A percentile compares a stretch with the other conserved stretches of the same genome.
Conservation (phyloP, 495 filamentous ascomycete genomes). For the Aspergillus diversus region DNA sequence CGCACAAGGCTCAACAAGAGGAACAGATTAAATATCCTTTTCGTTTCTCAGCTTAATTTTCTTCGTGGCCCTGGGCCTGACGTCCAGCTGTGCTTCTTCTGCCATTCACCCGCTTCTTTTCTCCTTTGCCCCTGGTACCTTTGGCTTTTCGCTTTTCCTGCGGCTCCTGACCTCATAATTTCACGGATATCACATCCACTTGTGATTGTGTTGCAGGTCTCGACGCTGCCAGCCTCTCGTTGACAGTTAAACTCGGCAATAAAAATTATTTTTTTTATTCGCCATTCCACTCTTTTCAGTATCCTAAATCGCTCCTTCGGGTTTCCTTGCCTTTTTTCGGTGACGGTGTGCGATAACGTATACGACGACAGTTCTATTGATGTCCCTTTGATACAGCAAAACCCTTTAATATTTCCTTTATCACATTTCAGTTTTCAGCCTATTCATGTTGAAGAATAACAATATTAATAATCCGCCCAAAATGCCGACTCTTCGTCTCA, state of each 20-base stretch:
- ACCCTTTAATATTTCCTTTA: slow-evolving; percentile 13
- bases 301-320: slow-evolving; percentile 12
- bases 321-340: slow-evolving; percentile 3
- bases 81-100: slow-evolving; percentile 22
- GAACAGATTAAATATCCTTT: slow-evolving; percentile 10
- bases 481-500: slow-evolving; percentile 51
- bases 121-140: slow-evolving; percentile 12
- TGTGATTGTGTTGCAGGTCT: slow-evolving; percentile 30
- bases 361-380: slow-evolving; percentile 19
- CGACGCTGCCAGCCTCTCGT: slow-evolving; percentile 41
- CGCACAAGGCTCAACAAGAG: slow-evolving; percentile 10
- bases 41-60: slow-evolving; percentile 7
- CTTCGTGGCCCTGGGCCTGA: slow-evolving; percentile 22
- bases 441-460: slow-evolving; percentile 47
- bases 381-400: slow-evolving; percentile 20
- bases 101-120: slow-evolving; percentile 14
- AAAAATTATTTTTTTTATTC: slow-evolving; percentile 24
- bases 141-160: slow-evolving; percentile 7
- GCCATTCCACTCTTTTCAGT: slow-evolving; percentile 31
- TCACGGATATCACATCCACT: slow-evolving; percentile 13
- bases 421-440: slow-evolving; percentile 5
- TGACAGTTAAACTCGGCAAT: slow-evolving; percentile 28
- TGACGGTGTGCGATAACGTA: slow-evolving; percentile 18
- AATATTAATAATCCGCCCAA: slow-evolving; percentile 37
- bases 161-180: slow-evolving; percentile 13